Percentiles rank a stretch among this genome's conserved stretches.
phyloP scores from a whole-genome alignment of 306 rosid species.

The Chamaecrista fasciculata region DNA sequence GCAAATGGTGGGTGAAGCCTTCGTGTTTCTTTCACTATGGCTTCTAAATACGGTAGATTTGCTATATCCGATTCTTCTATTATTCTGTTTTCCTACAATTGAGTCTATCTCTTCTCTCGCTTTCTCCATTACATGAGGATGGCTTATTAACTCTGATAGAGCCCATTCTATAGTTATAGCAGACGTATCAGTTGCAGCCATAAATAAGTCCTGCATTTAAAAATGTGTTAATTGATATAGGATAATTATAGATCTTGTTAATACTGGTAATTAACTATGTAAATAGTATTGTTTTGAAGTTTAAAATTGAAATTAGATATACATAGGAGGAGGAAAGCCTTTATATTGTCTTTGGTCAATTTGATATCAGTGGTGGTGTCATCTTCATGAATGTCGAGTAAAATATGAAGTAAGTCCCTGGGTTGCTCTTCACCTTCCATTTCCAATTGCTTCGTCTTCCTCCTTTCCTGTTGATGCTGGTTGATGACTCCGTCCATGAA shows the following conservation, averaged over 20 bases:
- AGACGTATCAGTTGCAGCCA: conserved; percentile 58
- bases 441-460: conserved; percentile 1
- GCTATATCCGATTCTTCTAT: conserved; percentile 54
- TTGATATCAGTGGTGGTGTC: conserved; percentile 43
- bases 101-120: conserved; percentile 61
- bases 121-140: conserved; percentile 57
- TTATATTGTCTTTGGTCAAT: conserved; percentile 51
- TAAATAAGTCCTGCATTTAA: conserved; percentile 52
- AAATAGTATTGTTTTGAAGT: too few species aligned
- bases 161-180: conserved; percentile 55
- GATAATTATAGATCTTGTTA: too few species aligned
- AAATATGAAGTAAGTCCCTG: conserved; percentile 52
- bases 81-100: conserved; percentile 38
- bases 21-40: too few species aligned
- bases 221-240: too few species aligned
- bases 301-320: too few species aligned
- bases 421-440: not conserved
- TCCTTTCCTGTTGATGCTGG: conserved; percentile 45
- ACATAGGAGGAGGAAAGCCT: conserved; percentile 66
- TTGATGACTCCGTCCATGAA: conserved; percentile 49
- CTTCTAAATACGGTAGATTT: conserved; percentile 59
- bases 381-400: conserved; percentile 45
- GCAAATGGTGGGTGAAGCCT: too few species aligned
- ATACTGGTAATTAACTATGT: too few species aligned
- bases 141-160: conserved; percentile 52